Evolutionary conservation across 495 filamentous ascomycete species (phyloP).

Genomic region (Cladorrhinum samala): DNA sequence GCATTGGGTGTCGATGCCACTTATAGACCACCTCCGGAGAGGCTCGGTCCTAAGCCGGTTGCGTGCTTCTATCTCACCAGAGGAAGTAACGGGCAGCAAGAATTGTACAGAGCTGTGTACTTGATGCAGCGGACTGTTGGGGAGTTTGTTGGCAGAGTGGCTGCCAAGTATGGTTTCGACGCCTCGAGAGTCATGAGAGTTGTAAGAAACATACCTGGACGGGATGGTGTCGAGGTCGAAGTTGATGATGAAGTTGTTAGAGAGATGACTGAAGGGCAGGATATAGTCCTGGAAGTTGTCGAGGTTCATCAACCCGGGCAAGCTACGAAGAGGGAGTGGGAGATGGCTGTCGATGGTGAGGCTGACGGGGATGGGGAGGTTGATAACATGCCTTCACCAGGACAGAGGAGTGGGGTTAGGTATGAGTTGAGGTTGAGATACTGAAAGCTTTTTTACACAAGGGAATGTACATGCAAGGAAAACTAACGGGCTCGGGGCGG

Average conservation of each 20-base stretch:
- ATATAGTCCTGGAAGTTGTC: constrained; percentile 59
- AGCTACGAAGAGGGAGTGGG: constrained; percentile 47
- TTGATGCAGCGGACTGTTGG: constrained; percentile 65
- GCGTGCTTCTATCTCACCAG: constrained; percentile 85
- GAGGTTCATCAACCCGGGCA: constrained; percentile 30
- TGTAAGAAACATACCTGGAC: constrained; percentile 62
- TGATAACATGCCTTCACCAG: constrained; percentile 22
- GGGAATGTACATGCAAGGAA: not conserved
- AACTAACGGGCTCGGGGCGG: no score
- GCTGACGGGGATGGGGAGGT: constrained; percentile 32
- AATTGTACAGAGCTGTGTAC: constrained; percentile 83
- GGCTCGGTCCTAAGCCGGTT: constrained; percentile 55
- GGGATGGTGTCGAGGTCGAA: constrained; percentile 70
- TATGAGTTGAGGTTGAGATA: constrained; percentile 46
- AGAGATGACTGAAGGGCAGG: constrained; percentile 85
- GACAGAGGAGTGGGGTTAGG: constrained; percentile 28
- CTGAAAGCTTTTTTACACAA: constrained; percentile 20
- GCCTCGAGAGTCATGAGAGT: constrained; percentile 60
- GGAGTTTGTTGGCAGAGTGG: constrained; percentile 64
- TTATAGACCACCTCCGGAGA: constrained; percentile 76
- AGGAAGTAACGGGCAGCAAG: constrained; percentile 47
- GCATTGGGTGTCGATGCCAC: constrained; percentile 79
- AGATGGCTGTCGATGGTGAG: constrained; percentile 45
- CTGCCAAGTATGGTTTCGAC: constrained; percentile 73
- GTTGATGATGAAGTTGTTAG: constrained; percentile 86